Evolutionary conservation across 225 moss, liverwort and hornwort genomes (phyloP), one percentile per base, ranked within the genome.

Genomic region (Takakia lepidozioides): DNA sequence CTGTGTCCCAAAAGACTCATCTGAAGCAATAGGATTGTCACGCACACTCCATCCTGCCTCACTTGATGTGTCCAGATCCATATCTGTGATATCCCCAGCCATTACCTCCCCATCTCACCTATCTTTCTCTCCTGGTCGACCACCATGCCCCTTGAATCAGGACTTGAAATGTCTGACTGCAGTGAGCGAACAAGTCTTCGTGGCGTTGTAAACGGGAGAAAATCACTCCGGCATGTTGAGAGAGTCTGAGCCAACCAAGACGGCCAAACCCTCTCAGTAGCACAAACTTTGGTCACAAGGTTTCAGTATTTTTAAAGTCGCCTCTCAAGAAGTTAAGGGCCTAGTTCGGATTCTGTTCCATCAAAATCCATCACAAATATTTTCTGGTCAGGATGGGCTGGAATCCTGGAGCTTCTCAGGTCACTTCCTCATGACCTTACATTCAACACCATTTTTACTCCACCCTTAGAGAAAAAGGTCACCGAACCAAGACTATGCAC

Each of bases 11-110:
- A 64, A 62, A 0, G 87, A 87, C 18, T 83, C 82, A 39, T 87
- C 98, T 0, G 84, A 83, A 21, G 7, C 8, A 7, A 98, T 91
- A 2, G 98, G 91, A 19, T 91, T 98, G 45, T 91, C 82, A 22
- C 78, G 84, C 21, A 98, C 85, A 39, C 87, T 98, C 98, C 98
- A 91, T 4, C 67, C 82, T 17, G 68, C 65, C 46, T 83, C 62
- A 48, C 81, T 91, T 3, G 65, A 83, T 1, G 82, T 78, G 22
- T 85, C 86, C 47, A 76, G 41, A 3, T 68, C 81, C 71, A 86
- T 61, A 35, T 84, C 81, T 32, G 69, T 73, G 25, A n/a, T n/a
- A n/a, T n/a, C n/a, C n/a, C n/a, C n/a, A n/a, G n/a, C n/a, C n/a
- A n/a, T n/a, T n/a, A 56, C 25, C 27, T 48, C 56, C 46, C 64